Conservation (phyloP, 1,284 basidiomycete genomes). For the Earliella scabrosa region DNA sequence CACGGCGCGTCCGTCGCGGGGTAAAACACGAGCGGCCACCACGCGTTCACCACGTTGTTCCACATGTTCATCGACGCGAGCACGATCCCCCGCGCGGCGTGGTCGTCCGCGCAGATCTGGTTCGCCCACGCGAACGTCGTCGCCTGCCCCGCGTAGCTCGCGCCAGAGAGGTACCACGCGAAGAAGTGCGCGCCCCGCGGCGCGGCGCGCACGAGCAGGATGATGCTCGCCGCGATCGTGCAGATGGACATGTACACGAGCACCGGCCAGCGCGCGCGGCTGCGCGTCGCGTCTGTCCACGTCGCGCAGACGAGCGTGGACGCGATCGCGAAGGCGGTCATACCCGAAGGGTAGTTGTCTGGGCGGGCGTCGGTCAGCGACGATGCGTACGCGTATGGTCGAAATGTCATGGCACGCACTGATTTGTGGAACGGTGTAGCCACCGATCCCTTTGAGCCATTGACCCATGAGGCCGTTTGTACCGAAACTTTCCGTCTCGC, state of each 20-base stretch:
- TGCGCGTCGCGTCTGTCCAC: constrained; percentile 59
- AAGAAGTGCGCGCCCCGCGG: constrained; percentile 67
- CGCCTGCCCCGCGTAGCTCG: constrained; percentile 69
- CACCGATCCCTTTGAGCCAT: constrained; percentile 68
- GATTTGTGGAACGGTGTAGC: constrained; percentile 64
- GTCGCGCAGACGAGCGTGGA: constrained; percentile 66
- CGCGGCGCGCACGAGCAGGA: constrained; percentile 60
- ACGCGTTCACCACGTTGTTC: constrained; percentile 72
- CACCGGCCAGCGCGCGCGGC: constrained; percentile 62
- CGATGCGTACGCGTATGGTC: too few relatives aligned
- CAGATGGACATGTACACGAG: constrained; percentile 65
- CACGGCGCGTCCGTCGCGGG: constrained; percentile 67
- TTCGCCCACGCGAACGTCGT: constrained; percentile 78
- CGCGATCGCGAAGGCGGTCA: constrained; percentile 65
- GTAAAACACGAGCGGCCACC: constrained; percentile 74
- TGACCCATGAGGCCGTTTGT: constrained; percentile 80
- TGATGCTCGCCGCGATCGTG: constrained; percentile 56
- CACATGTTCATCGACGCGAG: constrained; percentile 79
- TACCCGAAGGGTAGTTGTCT: constrained; percentile 71
- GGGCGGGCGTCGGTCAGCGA: too few relatives aligned
- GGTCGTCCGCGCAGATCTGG: constrained; percentile 69
- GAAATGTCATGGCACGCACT: constrained; percentile 37
- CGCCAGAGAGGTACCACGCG: constrained; percentile 68
- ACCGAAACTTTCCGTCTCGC: constrained; percentile 73
- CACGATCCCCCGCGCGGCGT: constrained; percentile 68